Base-by-base conservation (phyloP, 495 filamentous ascomycete species). In the Podospora appendiculata region DNA sequence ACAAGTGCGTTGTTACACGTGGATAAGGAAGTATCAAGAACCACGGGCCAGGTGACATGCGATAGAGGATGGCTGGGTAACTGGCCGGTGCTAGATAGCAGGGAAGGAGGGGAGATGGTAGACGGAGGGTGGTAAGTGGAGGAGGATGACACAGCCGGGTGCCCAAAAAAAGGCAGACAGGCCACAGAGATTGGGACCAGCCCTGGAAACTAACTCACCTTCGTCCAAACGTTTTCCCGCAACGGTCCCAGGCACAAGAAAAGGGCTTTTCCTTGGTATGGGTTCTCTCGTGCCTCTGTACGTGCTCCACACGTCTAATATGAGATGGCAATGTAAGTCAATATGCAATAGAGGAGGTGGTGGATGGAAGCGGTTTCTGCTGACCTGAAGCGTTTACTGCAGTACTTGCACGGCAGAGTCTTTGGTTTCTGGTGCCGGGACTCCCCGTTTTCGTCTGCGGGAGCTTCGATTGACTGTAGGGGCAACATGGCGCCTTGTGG, bases 241-340 rank as follows among this genome's bases (percentile, higher is more conserved):
- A 82, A 41, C 73, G 63, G 57, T 64, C 65, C 72, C 72, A 76
- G 55, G 57, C 58, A 50, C 79, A 82, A 39, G 71, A 68, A 62
- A 79, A 82, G 3, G 79, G 79, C 62, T 80, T 81, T 63, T 79
- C 74, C 59, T 79, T 79, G 59, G 78, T 82, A 70, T 82, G 79
- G 41, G 78, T 81, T 63, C 79, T 70, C 61, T 82, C 79, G 58
- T 82, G 79, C 51, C 79, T 73, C 62, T 82, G 76, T 45, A 82
- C 70, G 63, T 82, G 79, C 60, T 82, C 79, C 57, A 81, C 72
- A 57, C 78, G 77, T 67, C 74, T 78, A 69, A 70, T 71, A 64
- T 69, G 60, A 64, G 56, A 69, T 53, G 44, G 53, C 60, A 70
- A 67, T 65, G 66, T 66, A 70, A 72, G 66, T 49, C 64, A 69